Base-by-base conservation (phyloP, 2,329 filamentous ascomycete genomes). In the Ophiostoma sp. region DNA sequence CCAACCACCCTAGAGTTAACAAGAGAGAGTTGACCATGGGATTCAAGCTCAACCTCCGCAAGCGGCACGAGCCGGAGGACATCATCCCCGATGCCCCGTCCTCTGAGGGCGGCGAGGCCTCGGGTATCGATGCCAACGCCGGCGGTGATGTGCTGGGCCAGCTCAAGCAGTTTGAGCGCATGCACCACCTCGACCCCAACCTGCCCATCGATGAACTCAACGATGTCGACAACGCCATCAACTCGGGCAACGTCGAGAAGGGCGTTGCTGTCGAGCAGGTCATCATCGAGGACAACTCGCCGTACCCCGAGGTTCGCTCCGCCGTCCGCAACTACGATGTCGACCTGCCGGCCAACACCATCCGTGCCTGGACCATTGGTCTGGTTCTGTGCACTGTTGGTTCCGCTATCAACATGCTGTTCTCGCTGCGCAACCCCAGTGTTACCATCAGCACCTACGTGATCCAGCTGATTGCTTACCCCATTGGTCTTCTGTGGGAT, bases 111-210 rank as follows among this genome's bases (percentile, higher is more conserved):
- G 68, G 18, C 49, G 44, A 7, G 9, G 12, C 65, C 1, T 16
- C 63, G 1, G 65, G 58, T 27, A 40, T 27, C 55, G 69, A 68
- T 14, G 63, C 52, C 14, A 9, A 58, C 63, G 36, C 78, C 27
- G 49, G 49, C 42, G 42, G 44, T 27, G 66, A 72, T 67, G 76
- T 77, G 62, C 76, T 83, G 68, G 78, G 78, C 70, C 78, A 81
- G 70, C 79, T 89, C 68, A 82, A 81, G 74, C 79, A 84, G 68
- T 84, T 88, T 74, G 84, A 87, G 74, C 82, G 83, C 73, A 81
- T 84, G 70, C 87, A 89, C 76, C 82, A 84, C 72, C 83, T 87
- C 76, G 87, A 89, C 71, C 86, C 86, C 52, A 89, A 89, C 73
- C 76, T 89, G 72, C 85, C 86, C n/a, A 79, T 87, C 70, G 85